These are phyloP conservation scores for Protomyces pachydermus DNA, from an alignment of 1,139 yeast genomes.

Conservation along the genomic window DNA sequence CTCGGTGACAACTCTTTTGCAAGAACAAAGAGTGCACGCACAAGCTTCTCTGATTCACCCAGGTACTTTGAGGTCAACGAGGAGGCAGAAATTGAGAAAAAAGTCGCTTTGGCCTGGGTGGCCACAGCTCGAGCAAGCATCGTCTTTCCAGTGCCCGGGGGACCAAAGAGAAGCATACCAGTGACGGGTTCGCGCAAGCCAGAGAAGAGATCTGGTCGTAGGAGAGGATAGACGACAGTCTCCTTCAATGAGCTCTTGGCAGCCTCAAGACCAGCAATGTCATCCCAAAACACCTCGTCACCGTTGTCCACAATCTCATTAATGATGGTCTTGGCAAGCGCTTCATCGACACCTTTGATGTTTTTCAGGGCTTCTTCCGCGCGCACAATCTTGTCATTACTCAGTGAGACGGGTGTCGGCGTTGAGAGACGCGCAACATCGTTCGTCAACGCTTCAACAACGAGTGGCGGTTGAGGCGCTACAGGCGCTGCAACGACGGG, in stretches of 20 bases:
- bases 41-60: conserved; percentile 93
- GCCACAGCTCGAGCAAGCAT: conserved; percentile 98
- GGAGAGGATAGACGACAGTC: conserved; percentile 92
- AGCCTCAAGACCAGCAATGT: conserved; percentile 85
- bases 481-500: conserved; percentile 2
- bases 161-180: conserved; percentile 94
- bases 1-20: conserved; percentile 89
- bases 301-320: conserved; percentile 91
- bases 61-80: conserved; percentile 84
- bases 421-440: not conserved
- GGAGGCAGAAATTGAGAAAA: conserved; percentile 87
- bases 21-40: conserved; percentile 75
- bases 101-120: conserved; percentile 89
- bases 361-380: conserved; percentile 37
- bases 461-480: not conserved
- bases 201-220: conserved; percentile 84
- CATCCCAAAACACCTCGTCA: conserved; percentile 95
- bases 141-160: conserved; percentile 98
- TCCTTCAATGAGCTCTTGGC: conserved; percentile 90
- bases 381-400: conserved; percentile 21
- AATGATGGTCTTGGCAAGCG: conserved; percentile 77
- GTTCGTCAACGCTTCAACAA: conserved; percentile 7
- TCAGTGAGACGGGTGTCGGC: conserved; percentile 1
- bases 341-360: conserved; percentile 50
- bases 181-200: conserved; percentile 94